Evolutionary conservation across 2,329 filamentous ascomycete genomes (phyloP), one percentile per base, ranked within the genome.

Genomic region (Colletotrichum godetiae): DNA sequence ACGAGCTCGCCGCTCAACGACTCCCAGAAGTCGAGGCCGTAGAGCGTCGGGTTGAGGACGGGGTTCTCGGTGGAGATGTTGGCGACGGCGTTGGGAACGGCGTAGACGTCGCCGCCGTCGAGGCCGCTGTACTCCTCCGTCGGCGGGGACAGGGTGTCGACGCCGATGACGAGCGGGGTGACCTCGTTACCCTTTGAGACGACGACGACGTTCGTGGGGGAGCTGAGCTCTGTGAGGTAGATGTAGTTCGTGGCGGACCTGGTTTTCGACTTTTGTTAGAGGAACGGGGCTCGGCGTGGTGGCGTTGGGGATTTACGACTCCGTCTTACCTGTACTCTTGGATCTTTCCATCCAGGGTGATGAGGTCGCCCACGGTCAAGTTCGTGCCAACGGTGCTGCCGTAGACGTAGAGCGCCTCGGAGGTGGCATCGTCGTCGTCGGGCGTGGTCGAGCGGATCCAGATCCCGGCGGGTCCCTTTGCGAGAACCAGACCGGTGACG

Each of bases 21-120:
- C 86, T 94, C 91, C 92, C 92, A 94, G 78, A 94, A 94, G 80
- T 94, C 92, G 35, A 94, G 84, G 2, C 92, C 92, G 77, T 91
- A 94, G 55, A 84, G 82, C 27, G 83, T 82, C 2, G 92, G 92
- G 73, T 92, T 80, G 52, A 94, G 85, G 15, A 83, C 82, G 0
- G 92, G 92, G 79, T 94, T 94, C 42, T 79, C 83, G 6, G 80
- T 83, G 2, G 91, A 92, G 52, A 94, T 78, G 75, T 87, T 86
- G 74, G 84, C 88, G 52, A 84, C 83, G 73, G 90, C 92, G 78
- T 92, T 93, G 12, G 92, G 92, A 5, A 92, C 82, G 1, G 83
- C 88, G 74, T 93, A 93, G 49, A 94, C 84, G 79, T 92, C 89
- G 12, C 91, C 91, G n/a, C 85, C 83, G 75, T 94, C 92, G 2